phyloP scores from a whole-genome alignment of 78 protist species.

The Chrysochromulina parva region DNA sequence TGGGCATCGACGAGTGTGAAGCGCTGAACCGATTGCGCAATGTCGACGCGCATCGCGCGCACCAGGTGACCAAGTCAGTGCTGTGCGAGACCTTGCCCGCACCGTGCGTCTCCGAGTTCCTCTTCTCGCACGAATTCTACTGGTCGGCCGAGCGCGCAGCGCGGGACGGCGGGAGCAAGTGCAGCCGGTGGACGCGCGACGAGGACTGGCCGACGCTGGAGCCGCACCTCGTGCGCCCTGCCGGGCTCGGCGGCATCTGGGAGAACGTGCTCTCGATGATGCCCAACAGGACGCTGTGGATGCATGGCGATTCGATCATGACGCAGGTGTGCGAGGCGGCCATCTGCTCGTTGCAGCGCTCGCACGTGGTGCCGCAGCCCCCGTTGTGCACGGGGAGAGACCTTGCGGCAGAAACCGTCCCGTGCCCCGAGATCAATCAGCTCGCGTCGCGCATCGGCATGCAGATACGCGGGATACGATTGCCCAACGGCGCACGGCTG shows the following conservation, averaged over 20 bases:
- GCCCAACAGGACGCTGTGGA: neutral
- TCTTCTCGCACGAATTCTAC: too few species aligned
- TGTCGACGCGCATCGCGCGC: too few species aligned
- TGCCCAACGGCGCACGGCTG: constrained; percentile 1
- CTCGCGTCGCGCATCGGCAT: neutral
- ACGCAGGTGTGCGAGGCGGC: neutral
- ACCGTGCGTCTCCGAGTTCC: too few species aligned
- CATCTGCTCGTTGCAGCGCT: neutral
- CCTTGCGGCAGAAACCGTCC: too few species aligned
- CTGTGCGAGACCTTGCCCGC: too few species aligned
- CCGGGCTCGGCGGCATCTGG: neutral
- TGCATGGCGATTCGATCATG: neutral
- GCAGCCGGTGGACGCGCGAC: neutral
- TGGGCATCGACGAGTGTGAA: too few species aligned
- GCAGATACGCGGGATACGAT: neutral
- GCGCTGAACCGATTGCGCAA: too few species aligned
- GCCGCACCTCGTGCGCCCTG: neutral
- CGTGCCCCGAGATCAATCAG: neutral
- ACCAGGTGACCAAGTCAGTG: too few species aligned
- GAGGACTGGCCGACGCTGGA: neutral
- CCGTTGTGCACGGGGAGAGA: neutral
- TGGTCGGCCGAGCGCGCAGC: too few species aligned
- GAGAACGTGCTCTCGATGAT: neutral
- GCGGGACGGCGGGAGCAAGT: too few species aligned
- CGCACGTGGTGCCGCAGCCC: neutral